phyloP scores from a whole-genome alignment of 2,329 filamentous ascomycete genomes.

The Paracoccidioides lutzii region DNA sequence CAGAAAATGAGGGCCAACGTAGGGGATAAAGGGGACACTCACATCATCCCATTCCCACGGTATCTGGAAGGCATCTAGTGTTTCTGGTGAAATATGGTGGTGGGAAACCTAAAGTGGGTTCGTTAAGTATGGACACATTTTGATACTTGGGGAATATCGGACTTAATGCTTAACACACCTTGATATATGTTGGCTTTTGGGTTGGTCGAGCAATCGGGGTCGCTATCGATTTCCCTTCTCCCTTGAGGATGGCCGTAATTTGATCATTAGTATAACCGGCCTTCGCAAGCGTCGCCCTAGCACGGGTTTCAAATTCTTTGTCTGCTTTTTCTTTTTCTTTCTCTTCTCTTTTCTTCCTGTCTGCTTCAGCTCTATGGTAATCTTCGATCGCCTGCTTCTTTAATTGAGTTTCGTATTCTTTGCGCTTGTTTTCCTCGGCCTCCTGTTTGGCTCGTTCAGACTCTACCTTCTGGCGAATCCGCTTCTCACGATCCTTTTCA shows the following conservation, averaged over 20 bases:
- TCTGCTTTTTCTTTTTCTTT: slow-evolving; percentile 40
- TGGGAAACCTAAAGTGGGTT: slow-evolving; percentile 28
- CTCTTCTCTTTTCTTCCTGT: slow-evolving; percentile 36
- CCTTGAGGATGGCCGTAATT: slow-evolving; percentile 28
- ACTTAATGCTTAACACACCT: slow-evolving; percentile 19
- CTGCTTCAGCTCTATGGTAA: slow-evolving; percentile 39
- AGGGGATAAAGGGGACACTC: slow-evolving; percentile 14
- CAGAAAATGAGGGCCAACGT: slow-evolving; percentile 14
- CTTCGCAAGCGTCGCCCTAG: slow-evolving; percentile 26
- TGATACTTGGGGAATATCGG: neutral
- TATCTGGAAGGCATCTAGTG: slow-evolving; percentile 32
- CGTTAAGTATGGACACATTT: neutral
- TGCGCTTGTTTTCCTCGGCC: slow-evolving; percentile 24
- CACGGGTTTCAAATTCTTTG: slow-evolving; percentile 34
- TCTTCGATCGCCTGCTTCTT: slow-evolving; percentile 40
- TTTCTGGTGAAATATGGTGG: slow-evolving; percentile 34
- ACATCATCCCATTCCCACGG: slow-evolving; percentile 38
- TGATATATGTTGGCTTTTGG: slow-evolving; percentile 29
- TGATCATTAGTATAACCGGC: slow-evolving; percentile 29
- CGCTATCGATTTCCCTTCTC: slow-evolving; percentile 20
- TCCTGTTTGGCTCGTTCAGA: slow-evolving; percentile 18
- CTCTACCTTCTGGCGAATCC: slow-evolving; percentile 25
- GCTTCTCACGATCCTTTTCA: slow-evolving; percentile 37
- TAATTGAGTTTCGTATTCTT: slow-evolving; percentile 26
- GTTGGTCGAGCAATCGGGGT: neutral